Conservation (phyloP, 805 yeast species). For the Millerago galiae region DNA sequence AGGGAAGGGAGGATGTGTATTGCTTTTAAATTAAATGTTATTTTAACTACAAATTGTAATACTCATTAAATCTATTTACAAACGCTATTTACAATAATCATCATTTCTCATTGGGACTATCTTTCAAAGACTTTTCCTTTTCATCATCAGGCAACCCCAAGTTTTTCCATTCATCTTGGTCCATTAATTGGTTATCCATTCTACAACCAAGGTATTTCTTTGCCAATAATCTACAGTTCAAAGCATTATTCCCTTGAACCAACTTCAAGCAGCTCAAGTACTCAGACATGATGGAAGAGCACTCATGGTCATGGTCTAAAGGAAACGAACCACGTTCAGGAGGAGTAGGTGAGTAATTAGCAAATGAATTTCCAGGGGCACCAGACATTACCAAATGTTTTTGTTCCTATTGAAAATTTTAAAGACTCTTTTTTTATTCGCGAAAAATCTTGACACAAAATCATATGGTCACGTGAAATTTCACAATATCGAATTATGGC, state of each 20-base stretch:
- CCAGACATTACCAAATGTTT: too few species aligned
- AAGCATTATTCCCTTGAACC: slow-evolving; percentile 78
- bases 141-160: slow-evolving; percentile 56
- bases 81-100: background rate
- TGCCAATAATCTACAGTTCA: slow-evolving; percentile 84
- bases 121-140: slow-evolving; percentile 8
- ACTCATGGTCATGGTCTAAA: slow-evolving; percentile 81
- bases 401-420: too few species aligned
- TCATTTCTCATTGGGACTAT: background rate
- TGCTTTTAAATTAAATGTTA: too few species aligned
- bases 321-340: slow-evolving; percentile 98
- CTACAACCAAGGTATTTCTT: slow-evolving; percentile 78
- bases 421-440: background rate
- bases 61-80: background rate
- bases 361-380: slow-evolving; percentile 34
- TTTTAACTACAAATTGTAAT: too few species aligned
- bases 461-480: slow-evolving; percentile 1
- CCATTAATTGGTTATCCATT: slow-evolving; percentile 75
- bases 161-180: slow-evolving; percentile 49
- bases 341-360: slow-evolving; percentile 71
- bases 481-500: slow-evolving; percentile 1
- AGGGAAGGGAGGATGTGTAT: background rate
- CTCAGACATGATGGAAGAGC: slow-evolving; percentile 64
- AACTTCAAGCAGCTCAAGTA: slow-evolving; percentile 75
- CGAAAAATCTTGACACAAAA: background rate